phyloP scores from a whole-genome alignment of 768 basidiomycete genomes.

The Cyclocybe aegerita region DNA sequence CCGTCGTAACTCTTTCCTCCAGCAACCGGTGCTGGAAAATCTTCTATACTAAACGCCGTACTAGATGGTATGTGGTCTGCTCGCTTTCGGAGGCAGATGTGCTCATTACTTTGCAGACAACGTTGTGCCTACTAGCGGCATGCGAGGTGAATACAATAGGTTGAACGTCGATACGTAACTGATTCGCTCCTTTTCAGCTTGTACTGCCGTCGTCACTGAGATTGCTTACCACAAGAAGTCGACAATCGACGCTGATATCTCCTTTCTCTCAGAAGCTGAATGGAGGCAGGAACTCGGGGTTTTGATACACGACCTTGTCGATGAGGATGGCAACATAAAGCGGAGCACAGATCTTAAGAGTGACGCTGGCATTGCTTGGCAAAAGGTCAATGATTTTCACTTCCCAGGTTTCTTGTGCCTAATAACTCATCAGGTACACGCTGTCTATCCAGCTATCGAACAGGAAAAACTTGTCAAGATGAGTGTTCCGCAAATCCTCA shows the following conservation, averaged over 20 bases:
- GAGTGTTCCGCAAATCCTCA: conserved; percentile 51
- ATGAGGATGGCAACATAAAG: conserved; percentile 56
- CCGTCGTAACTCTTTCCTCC: background rate
- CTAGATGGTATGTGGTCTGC: conserved; percentile 44
- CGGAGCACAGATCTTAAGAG: conserved; percentile 53
- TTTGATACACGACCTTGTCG: conserved; percentile 57
- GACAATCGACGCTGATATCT: conserved; percentile 59
- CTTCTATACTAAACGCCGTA: conserved; percentile 59
- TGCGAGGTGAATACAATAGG: conserved; percentile 44
- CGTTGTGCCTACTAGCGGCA: conserved; percentile 65
- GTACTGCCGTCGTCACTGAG: conserved; percentile 67
- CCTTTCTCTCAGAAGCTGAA: conserved; percentile 53
- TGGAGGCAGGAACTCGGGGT: conserved; percentile 57
- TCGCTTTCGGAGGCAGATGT: background rate
- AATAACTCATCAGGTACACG: conserved; percentile 45
- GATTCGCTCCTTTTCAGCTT: conserved; percentile 36
- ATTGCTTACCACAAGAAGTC: conserved; percentile 53
- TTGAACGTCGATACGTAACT: background rate
- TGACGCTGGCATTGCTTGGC: conserved; percentile 63
- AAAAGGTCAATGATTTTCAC: conserved; percentile 39
- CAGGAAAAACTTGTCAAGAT: conserved; percentile 49
- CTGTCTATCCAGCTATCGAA: conserved; percentile 53
- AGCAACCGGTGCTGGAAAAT: conserved; percentile 66
- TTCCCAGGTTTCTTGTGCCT: background rate
- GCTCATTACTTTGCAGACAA: conserved; percentile 37